phyloP scores from a whole-genome alignment of 352 stramenopile species.

The Globisporangium recalcitrans region DNA sequence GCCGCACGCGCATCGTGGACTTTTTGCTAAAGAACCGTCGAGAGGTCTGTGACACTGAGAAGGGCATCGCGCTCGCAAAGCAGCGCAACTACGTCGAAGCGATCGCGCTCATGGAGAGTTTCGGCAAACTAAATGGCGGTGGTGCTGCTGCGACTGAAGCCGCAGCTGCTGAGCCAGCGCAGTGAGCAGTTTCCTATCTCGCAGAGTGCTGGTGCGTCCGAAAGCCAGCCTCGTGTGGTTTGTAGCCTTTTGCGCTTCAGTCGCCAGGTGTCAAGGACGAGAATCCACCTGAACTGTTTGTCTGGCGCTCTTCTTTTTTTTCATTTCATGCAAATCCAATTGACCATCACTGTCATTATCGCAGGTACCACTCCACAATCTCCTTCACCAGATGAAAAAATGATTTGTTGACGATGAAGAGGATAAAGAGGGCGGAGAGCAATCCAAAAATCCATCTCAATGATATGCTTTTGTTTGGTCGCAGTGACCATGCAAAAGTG shows the following conservation, averaged over 20 bases:
- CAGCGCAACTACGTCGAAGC: slow-evolving; percentile 28
- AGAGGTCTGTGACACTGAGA: slow-evolving; percentile 29
- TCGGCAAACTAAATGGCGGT: not conserved
- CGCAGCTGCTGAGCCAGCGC: not conserved
- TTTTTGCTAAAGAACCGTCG: slow-evolving; percentile 34
- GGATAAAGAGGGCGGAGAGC: not conserved
- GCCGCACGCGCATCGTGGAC: slow-evolving; percentile 34
- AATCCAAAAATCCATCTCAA: slow-evolving; percentile 3
- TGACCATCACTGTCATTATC: not conserved
- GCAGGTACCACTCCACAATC: not conserved
- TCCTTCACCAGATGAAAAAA: not conserved
- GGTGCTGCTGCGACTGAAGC: not conserved
- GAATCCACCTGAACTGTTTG: not conserved
- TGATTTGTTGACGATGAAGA: not conserved
- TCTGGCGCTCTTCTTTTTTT: not conserved
- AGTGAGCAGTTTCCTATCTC: not conserved
- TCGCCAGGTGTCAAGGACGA: not conserved
- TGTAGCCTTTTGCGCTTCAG: not conserved
- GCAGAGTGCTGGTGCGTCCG: not conserved
- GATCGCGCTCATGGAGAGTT: slow-evolving; percentile 12
- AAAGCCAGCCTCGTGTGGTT: too few relatives aligned
- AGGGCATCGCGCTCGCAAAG: slow-evolving; percentile 38
- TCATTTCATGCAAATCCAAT: not conserved
- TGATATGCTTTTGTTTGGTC: too few relatives aligned
- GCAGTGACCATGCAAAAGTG: too few relatives aligned